Conservation (phyloP, 2,329 filamentous ascomycete genomes). For the Cercospora nicotianae region DNA sequence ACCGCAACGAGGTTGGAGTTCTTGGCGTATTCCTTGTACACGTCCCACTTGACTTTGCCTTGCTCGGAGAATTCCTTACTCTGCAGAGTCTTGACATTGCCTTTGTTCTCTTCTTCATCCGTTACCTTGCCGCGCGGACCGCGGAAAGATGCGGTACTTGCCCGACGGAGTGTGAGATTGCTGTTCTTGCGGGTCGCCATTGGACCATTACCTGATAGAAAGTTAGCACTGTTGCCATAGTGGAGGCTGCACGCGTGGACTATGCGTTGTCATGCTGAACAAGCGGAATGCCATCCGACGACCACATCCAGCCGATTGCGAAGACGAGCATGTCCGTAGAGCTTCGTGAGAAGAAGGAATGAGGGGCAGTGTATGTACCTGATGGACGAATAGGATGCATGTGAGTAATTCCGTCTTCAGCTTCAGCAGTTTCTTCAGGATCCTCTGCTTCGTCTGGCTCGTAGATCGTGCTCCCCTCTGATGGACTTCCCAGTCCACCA, state of each 20-base stretch:
- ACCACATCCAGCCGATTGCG: neutral
- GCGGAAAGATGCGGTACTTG: constrained; percentile 86
- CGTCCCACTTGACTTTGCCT: constrained; percentile 96
- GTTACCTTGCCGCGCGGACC: constrained; percentile 79
- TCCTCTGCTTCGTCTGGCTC: constrained; percentile 48
- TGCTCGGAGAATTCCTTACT: constrained; percentile 86
- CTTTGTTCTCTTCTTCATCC: constrained; percentile 70
- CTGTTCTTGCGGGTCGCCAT: constrained; percentile 64
- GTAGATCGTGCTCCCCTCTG: constrained; percentile 49
- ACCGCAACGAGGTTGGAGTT: constrained; percentile 89
- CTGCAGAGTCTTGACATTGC: constrained; percentile 70
- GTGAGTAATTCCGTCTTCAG: constrained; percentile 71
- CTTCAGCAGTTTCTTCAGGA: constrained; percentile 56
- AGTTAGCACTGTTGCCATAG: constrained; percentile 6
- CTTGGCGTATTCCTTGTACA: constrained; percentile 92
- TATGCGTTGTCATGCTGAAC: neutral
- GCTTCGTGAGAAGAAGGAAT: neutral
- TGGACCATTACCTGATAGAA: constrained; percentile 25
- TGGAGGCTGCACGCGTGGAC: neutral
- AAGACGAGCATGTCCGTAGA: constrained; percentile 3
- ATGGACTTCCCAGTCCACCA: constrained; percentile 25
- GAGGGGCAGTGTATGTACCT: constrained; percentile 14
- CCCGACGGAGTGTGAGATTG: constrained; percentile 78
- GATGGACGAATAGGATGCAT: constrained; percentile 69
- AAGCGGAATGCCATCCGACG: neutral